These are phyloP conservation scores for Tylopilus balloui DNA, from an alignment of 768 basidiomycete species.

Conservation along the genomic window DNA sequence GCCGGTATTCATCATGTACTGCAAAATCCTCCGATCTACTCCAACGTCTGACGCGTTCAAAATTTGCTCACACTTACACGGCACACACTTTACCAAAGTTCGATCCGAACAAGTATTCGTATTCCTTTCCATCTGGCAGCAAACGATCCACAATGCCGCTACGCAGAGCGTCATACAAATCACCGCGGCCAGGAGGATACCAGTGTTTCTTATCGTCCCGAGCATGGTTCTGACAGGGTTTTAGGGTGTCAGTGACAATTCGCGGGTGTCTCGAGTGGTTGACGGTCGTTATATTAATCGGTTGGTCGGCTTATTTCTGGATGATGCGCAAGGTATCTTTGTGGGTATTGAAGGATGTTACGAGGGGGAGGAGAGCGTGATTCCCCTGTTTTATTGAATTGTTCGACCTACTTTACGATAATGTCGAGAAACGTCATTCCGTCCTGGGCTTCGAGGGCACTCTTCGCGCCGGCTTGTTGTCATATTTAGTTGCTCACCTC, in stretches of 20 bases:
- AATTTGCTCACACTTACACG: conserved; percentile 45
- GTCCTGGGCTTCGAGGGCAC: conserved; percentile 92
- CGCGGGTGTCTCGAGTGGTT: conserved; percentile 94
- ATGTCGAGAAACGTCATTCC: conserved; percentile 98
- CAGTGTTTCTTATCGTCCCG: conserved; percentile 86
- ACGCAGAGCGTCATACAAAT: conserved; percentile 91
- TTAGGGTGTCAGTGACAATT: conserved; percentile 83
- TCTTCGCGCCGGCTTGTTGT: conserved; percentile 75
- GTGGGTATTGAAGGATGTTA: conserved; percentile 99
- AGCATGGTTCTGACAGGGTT: conserved; percentile 75
- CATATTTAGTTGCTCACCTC: conserved; percentile 1
- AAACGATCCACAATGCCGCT: conserved; percentile 90
- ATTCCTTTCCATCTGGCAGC: conserved; percentile 89
- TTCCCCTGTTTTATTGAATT: conserved; percentile 81
- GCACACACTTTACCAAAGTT: conserved; percentile 97
- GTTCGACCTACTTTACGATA: conserved; percentile 91
- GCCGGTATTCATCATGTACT: conserved; percentile 77
- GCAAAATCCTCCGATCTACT: conserved; percentile 78
- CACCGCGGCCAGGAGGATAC: conserved; percentile 98
- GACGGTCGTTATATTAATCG: conserved; percentile 87
- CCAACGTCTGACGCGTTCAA: conserved; percentile 30
- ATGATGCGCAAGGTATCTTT: conserved; percentile 95
- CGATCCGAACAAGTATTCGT: conserved; percentile 96
- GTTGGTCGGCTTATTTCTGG: conserved; percentile 95
- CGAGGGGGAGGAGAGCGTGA: conserved; percentile 95